Conservation (phyloP, 257 asterid genomes). For the Solanum clarkiae region DNA sequence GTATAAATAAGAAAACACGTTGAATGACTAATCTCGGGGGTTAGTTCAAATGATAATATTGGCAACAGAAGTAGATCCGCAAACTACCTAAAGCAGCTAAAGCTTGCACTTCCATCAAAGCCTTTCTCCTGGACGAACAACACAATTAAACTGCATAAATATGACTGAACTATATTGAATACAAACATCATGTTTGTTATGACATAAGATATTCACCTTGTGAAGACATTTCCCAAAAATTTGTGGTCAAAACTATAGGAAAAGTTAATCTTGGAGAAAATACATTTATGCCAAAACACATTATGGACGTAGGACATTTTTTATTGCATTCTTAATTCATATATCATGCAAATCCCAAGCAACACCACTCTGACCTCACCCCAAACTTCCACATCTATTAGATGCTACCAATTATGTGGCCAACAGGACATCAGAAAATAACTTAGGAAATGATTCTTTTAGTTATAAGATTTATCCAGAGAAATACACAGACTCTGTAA, state of each 20-base stretch:
- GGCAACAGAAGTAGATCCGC: background rate
- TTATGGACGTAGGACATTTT: background rate
- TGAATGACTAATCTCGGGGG: background rate
- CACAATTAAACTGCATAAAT: background rate
- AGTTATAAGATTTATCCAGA: background rate
- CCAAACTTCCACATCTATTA: background rate
- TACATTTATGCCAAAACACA: background rate
- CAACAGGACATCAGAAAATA: background rate
- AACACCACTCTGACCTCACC: background rate
- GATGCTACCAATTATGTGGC: background rate
- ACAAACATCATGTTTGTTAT: background rate
- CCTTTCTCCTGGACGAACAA: constrained; percentile 52
- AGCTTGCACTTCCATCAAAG: constrained; percentile 98
- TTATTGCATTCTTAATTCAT: background rate
- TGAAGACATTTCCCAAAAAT: background rate
- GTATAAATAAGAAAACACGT: background rate
- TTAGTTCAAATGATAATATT: background rate
- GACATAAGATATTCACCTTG: background rate
- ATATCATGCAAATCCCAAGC: background rate
- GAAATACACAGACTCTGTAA: background rate
- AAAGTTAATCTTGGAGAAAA: background rate
- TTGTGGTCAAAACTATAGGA: background rate
- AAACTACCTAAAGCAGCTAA: constrained; percentile 73
- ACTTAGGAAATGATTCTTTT: background rate
- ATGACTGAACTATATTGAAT: background rate